These are phyloP conservation scores for Microthlaspi erraticum DNA, from an alignment of 345 rosid genomes.

Conservation along the genomic window DNA sequence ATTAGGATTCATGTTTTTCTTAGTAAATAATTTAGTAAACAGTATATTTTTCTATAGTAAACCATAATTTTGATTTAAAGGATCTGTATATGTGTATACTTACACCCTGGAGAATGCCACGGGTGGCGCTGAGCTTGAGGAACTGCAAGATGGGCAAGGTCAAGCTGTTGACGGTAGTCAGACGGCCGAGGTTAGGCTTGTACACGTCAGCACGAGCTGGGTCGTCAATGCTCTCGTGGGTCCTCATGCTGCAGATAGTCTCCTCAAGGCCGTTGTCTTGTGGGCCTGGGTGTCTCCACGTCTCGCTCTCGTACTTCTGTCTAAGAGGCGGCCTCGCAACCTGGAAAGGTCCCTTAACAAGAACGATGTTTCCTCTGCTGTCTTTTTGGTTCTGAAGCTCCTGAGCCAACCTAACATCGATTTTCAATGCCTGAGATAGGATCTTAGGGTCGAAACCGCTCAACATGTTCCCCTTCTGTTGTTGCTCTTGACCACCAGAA, in stretches of 20 bases:
- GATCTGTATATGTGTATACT: constrained; percentile 4
- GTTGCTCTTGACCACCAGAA: constrained; percentile 35
- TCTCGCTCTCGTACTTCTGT: constrained; percentile 44
- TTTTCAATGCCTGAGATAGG: constrained; percentile 66
- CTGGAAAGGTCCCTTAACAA: constrained; percentile 55
- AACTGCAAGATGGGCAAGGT: constrained; percentile 65
- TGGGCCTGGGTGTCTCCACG: constrained; percentile 38
- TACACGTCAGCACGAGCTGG: constrained; percentile 64
- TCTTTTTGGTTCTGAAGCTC: constrained; percentile 55
- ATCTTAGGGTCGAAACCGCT: constrained; percentile 60
- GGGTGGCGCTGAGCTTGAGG: constrained; percentile 65
- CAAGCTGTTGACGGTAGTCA: constrained; percentile 57
- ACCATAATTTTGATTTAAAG: background rate
- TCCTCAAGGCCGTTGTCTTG: constrained; percentile 72
- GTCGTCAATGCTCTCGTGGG: constrained; percentile 64
- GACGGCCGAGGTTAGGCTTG: constrained; percentile 60
- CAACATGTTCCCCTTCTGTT: constrained; percentile 32
- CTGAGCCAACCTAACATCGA: constrained; percentile 49
- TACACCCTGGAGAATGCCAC: constrained; percentile 45
- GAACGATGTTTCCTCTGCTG: constrained; percentile 64
- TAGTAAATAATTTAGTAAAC: background rate
- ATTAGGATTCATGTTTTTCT: background rate
- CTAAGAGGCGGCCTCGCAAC: constrained; percentile 54
- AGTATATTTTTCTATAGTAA: too few relatives aligned
- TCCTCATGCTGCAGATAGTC: constrained; percentile 69